Evolutionary conservation across 306 rosid genomes (phyloP).

Genomic region (Elaeagnus macrophylla): DNA sequence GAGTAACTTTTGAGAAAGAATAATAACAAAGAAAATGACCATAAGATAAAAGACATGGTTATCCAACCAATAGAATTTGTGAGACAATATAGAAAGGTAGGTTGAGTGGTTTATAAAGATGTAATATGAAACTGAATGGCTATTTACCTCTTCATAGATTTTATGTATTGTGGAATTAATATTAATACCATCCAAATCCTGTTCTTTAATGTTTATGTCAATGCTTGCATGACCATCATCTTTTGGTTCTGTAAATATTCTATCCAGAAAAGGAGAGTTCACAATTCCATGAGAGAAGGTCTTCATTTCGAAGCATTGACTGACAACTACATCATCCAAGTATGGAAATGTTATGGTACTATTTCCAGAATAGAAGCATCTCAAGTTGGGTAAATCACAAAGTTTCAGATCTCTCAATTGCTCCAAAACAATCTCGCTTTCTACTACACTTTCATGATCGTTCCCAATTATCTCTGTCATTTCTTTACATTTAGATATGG

Average conservation of each 20-base stretch:
- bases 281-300: conserved; percentile 1
- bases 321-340: background rate
- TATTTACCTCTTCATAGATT: background rate
- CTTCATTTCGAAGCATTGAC: conserved; percentile 9
- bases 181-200: background rate
- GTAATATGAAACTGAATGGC: no score
- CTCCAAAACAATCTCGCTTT: background rate
- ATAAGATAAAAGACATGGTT: no score
- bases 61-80: no score
- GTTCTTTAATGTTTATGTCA: no score
- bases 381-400: background rate
- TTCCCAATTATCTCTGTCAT: no score
- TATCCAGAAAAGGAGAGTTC: background rate
- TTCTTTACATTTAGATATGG: no score
- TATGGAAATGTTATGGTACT: background rate
- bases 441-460: no score
- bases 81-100: no score
- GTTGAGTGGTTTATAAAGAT: no score
- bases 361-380: conserved; percentile 5
- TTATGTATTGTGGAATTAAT: background rate
- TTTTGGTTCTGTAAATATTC: background rate
- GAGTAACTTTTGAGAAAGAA: no score
- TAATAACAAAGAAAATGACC: no score
- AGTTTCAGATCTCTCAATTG: background rate
- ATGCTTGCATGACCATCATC: no score